Evolutionary conservation across 164 flowering plant genomes (phyloP).

Genomic region (Magnolia kwangsiensis): DNA sequence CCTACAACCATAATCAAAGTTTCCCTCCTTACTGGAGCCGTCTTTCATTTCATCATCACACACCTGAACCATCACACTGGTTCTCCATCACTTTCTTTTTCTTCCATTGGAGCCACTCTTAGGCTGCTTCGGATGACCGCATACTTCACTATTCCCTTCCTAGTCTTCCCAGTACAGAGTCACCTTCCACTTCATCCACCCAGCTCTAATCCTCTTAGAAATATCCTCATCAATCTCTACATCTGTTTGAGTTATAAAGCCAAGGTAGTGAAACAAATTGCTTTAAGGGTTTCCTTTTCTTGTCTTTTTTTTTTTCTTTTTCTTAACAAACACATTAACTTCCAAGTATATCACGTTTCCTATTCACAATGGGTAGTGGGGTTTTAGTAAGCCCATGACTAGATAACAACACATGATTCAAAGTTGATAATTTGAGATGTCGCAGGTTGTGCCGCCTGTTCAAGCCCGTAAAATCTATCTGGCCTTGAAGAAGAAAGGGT

Average conservation of each 20-base stretch:
- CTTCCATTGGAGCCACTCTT: too few relatives aligned
- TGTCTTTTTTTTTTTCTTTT: not conserved
- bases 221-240: not conserved
- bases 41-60: too few relatives aligned
- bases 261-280: too few relatives aligned
- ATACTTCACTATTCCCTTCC: too few relatives aligned
- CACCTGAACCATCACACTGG: too few relatives aligned
- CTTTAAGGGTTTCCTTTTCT: not conserved
- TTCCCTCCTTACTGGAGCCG: too few relatives aligned
- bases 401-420: not conserved
- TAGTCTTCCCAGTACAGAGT: not conserved
- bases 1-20: too few relatives aligned
- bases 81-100: too few relatives aligned
- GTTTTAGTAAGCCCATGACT: not conserved
- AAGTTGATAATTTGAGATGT: not conserved
- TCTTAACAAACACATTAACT: not conserved
- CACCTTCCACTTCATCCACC: not conserved
- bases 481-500: conserved; percentile 82
- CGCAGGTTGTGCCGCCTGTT: conserved; percentile 79
- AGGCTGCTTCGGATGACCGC: too few relatives aligned
- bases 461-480: conserved; percentile 79
- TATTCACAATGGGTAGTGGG: too few relatives aligned
- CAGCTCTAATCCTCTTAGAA: not conserved
- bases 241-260: too few relatives aligned
- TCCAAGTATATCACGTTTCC: not conserved